Evolutionary conservation across 306 rosid genomes (phyloP).

Genomic region (Dalbergia cochinchinensis): DNA sequence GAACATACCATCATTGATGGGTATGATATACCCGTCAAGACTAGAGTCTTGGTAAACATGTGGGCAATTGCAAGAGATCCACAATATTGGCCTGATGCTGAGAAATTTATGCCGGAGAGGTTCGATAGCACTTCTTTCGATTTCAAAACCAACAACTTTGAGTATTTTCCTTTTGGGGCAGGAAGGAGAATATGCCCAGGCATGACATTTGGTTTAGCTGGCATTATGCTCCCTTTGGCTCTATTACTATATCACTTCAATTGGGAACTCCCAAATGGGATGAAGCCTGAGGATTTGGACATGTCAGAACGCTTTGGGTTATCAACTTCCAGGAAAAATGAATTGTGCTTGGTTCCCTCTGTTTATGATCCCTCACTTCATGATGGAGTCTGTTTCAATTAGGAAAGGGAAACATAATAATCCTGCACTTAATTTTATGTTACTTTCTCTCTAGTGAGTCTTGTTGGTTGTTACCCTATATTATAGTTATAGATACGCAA

Average conservation of each 20-base stretch:
- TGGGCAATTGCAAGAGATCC: slow-evolving; percentile 34
- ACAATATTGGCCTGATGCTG: slow-evolving; percentile 21
- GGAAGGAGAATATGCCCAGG: no score
- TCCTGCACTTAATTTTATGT: no score
- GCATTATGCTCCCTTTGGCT: neutral
- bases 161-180: no score
- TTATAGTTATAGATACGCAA: no score
- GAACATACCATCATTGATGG: neutral
- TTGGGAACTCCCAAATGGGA: neutral
- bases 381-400: no score
- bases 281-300: neutral
- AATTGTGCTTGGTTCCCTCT: neutral
- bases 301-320: neutral
- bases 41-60: neutral
- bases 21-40: slow-evolving; percentile 9
- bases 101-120: slow-evolving; percentile 26
- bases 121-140: slow-evolving; percentile 1
- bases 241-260: neutral
- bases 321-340: neutral
- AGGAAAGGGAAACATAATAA: no score
- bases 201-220: neutral
- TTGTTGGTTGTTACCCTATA: no score
- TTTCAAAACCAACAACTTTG: neutral
- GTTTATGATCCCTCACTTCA: no score
- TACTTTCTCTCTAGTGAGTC: no score